These are phyloP conservation scores for Eutypa lata DNA, from an alignment of 2,329 filamentous ascomycete species.

Conservation along the genomic window DNA sequence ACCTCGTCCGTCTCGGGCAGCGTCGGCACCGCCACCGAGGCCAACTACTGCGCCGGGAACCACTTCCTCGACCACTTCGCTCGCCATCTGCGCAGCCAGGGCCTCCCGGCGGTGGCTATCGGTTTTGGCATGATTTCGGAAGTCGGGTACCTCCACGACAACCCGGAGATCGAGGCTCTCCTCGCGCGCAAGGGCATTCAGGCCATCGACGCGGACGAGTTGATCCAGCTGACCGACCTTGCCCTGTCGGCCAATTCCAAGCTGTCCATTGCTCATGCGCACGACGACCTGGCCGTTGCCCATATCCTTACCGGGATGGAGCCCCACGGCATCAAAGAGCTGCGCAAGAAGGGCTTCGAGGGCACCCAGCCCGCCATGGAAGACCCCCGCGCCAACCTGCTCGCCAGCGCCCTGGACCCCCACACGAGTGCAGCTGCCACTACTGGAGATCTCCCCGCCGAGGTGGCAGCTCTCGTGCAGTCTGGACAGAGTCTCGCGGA, in stretches of 20 bases:
- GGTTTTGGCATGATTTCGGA: slow-evolving; percentile 32
- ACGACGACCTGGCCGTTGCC: slow-evolving; percentile 5
- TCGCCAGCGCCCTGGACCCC: slow-evolving; percentile 8
- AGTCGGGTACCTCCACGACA: slow-evolving; percentile 34
- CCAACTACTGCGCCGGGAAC: slow-evolving; percentile 32
- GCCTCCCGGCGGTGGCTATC: slow-evolving; percentile 25
- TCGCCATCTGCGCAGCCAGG: slow-evolving; percentile 21
- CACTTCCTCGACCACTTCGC: slow-evolving; percentile 33
- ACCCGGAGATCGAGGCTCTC: slow-evolving; percentile 31
- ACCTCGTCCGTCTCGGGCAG: slow-evolving; percentile 18
- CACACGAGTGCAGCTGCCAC: neutral
- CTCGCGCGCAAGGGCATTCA: slow-evolving; percentile 34
- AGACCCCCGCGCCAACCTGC: slow-evolving; percentile 16
- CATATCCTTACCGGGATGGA: slow-evolving; percentile 26
- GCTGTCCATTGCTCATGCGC: neutral
- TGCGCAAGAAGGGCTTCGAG: slow-evolving; percentile 16
- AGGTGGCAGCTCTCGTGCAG: neutral
- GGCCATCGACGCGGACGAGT: slow-evolving; percentile 28
- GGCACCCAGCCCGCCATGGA: slow-evolving; percentile 3
- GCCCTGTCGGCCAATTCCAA: slow-evolving; percentile 13
- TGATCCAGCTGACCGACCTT: slow-evolving; percentile 26
- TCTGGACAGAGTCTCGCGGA: neutral
- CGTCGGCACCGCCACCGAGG: slow-evolving; percentile 27
- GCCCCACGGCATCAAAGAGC: slow-evolving; percentile 12
- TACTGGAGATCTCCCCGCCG: neutral